Evolutionary conservation across 78 protist species (phyloP), one percentile per base, ranked within the genome.

Genomic region (Dictyostelium firmibasis): DNA sequence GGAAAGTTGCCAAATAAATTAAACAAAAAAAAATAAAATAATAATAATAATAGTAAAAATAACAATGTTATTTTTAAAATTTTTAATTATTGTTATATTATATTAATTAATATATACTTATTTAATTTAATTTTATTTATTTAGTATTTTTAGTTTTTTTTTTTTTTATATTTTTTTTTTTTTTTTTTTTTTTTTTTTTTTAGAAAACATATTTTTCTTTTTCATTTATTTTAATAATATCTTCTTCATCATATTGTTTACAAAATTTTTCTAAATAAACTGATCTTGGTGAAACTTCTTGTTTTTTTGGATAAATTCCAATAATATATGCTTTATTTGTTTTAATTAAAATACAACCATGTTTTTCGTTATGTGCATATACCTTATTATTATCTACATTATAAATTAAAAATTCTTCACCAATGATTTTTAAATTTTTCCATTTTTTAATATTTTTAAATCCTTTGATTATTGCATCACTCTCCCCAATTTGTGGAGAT

Each of bases 231-330:
- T 27, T 31, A 33, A 82, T 82, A 4, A 4, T 14, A 38, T 70
- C 84, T 69, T 81, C 67, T 1, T 18, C 31, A n/a, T 89, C 94
- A 33, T 79, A 89, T 29, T 13, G 18, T 81, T 89, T 72, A 69
- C 83, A 70, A 47, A 79, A 89, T 10, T 78, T 53, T 11, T 89
- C 94, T 14, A 89, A 20, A 44, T 33, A 89, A 3, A 11, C 10
- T 3, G 82, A 31, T 70, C 94, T 78, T 44, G 94, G 94, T 2
- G 41, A 35, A 33, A 89, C 27, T 70, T 89, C 94, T 36, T 67
- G 36, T 70, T 62, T 89, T 29, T 89, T 89, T 64, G 87, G 86
- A 29, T 38, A 89, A 11, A 89, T 47, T 11, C 87, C 94, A 47
- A 89, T 70, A 20, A 89, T 89, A 13, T 33, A 89, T 20, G 87